Evolutionary conservation across 2,329 filamentous ascomycete species (phyloP), one percentile per base, ranked within the genome.

Genomic region (Amesomyces nigricolor): DNA sequence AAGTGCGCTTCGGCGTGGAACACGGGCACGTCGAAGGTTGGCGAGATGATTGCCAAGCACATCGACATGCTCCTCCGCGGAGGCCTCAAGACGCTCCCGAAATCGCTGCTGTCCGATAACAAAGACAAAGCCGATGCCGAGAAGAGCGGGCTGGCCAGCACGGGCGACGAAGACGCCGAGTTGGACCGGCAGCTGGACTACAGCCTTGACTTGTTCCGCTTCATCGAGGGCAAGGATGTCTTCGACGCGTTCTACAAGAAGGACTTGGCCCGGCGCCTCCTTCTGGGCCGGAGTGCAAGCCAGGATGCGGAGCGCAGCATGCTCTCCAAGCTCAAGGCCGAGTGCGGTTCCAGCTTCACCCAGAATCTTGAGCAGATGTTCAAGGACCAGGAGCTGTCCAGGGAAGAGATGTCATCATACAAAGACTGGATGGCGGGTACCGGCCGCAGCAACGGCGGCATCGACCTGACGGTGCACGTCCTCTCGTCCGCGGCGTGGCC

Each of bases 171-270:
- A 68, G 92, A 97, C 68, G 86, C 87, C 0, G 91, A 96, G 70
- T 81, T 99, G 56, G 91, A 96, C 66, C 83, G 87, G 38, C 94
- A 97, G 68, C 78, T 99, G 10, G 91, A 99, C 64, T 88, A 95
- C 67, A 91, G 89, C 0, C 77, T 99, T 2, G 92, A 97, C 69
- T 77, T 99, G 4, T 99, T 99, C 79, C 84, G 95, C 5, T 97
- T 97, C 70, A 89, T 99, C 35, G 87, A 97, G 67, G 94, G 94
- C 62, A 99, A 99, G 70, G 92, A 95, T 53, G 89, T 96, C 0
- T 99, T 99, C 61, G 94, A 99, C 69, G 92, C 94, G 1, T 99
- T 99, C 69, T 99, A 99, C 80, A 99, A 99, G 76, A 95, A 94
- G 66, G 94, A 97, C 67, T 79, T 99, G 49, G 92, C 95, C 1